Evolutionary conservation across 2,329 filamentous ascomycete species (phyloP), one percentile per base, ranked within the genome.

Genomic region (Sarocladium strictum): DNA sequence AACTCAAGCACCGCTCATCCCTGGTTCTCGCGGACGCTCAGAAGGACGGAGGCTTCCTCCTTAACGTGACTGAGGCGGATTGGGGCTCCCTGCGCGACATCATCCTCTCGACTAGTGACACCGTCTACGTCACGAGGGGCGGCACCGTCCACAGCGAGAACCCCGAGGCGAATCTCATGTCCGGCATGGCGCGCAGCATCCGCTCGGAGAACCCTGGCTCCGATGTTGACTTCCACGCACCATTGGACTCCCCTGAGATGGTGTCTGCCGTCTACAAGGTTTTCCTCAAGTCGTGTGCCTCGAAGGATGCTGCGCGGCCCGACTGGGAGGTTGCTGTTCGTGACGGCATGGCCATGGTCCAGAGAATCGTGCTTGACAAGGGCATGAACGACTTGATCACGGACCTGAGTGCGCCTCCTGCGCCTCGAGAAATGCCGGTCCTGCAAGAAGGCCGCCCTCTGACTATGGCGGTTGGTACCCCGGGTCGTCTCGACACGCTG

Each of bases 401-500:
- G 45, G 10, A n/a, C 10, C 5, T 17, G 45, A 21, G 11, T 14
- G 27, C 23, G 4, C 7, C 45, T 5, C 7, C 23, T 3, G 10
- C 23, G 7, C 63, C 53, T 61, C 58, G 1, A 12, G 29, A 32
- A 12, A 32, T 32, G 29, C 29, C 64, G 65, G 17, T 64, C 68
- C 2, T 80, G 80, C 58, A 64, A 66, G 0, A 23, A 27, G 19
- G 10, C 26, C 10, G 53, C 37, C 37, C 40, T 61, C 56, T 2
- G 61, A 55, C 1, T 3, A 29, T 54, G 32, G 27, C 47, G n/a
- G 21, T 52, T 32, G 53, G 45, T 12, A 29, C 19, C 10, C 29
- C 43, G 4, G 65, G 66, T 17, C 56, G 65, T 0, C 58, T 68
- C 2, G 64, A 68, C 32, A 66, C 62, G 1, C 53, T 69, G 2